A percentile compares a stretch with the other conserved stretches of the same genome.
These are phyloP conservation scores for Papiliotrema terrestris DNA, from an alignment of 1,284 basidiomycete genomes.

Conservation along the genomic window DNA sequence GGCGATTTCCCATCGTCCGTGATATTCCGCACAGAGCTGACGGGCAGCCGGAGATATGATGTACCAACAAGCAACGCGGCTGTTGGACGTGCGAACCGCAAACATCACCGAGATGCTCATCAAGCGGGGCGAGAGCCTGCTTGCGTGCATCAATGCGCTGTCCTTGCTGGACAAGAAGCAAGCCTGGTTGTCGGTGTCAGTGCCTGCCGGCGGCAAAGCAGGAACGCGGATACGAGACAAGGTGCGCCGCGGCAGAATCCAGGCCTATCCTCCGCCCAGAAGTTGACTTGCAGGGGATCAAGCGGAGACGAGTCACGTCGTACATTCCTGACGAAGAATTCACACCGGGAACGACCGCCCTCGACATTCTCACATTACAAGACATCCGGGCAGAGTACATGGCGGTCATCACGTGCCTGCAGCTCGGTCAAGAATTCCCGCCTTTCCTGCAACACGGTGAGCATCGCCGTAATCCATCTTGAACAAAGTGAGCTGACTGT, in stretches of 20 bases:
- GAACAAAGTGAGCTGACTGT: conserved; percentile 35
- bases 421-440: conserved; percentile 63
- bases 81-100: conserved; percentile 37
- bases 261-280: neutral
- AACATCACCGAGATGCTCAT: conserved; percentile 61
- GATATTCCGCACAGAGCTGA: no score
- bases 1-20: neutral
- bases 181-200: conserved; percentile 73
- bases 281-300: conserved; percentile 49
- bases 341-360: conserved; percentile 56
- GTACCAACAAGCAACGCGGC: conserved; percentile 85
- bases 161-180: conserved; percentile 74
- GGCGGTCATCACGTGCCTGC: conserved; percentile 72
- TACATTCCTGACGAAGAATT: conserved; percentile 75
- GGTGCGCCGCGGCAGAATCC: neutral
- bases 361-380: conserved; percentile 72
- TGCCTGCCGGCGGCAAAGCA: conserved; percentile 9
- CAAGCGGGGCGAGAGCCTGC: conserved; percentile 74
- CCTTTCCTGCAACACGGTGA: conserved; percentile 52
- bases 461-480: conserved; percentile 16
- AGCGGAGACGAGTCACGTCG: conserved; percentile 66
- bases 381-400: conserved; percentile 85
- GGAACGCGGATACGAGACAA: neutral
- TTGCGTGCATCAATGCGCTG: conserved; percentile 85
- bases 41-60: conserved; percentile 76